Evolutionary conservation across 2,329 filamentous ascomycete species (phyloP).

Genomic region (Ramularia endophylla): DNA sequence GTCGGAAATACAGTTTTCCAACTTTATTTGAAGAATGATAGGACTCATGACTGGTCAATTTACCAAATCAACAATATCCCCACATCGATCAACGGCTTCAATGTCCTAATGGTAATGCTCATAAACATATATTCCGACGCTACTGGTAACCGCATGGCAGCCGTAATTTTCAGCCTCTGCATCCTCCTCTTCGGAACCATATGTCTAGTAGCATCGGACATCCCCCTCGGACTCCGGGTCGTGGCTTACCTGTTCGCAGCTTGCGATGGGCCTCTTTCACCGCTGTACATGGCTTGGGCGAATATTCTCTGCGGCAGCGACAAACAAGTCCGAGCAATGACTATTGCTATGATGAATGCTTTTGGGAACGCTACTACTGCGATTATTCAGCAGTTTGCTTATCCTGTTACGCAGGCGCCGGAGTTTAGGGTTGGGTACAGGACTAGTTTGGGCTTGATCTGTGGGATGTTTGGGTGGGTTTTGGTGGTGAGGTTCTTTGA

Average conservation of each 20-base stretch:
- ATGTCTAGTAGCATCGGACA: slow-evolving; percentile 12
- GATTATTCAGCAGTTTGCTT: slow-evolving; percentile 16
- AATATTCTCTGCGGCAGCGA: slow-evolving; percentile 32
- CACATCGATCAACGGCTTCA: slow-evolving; percentile 13
- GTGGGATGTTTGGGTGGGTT: slow-evolving; percentile 11
- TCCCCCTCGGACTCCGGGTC: slow-evolving; percentile 26
- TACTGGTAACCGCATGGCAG: slow-evolving; percentile 30
- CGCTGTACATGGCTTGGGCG: slow-evolving; percentile 34
- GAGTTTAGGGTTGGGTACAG: slow-evolving; percentile 9
- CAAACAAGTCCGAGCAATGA: slow-evolving; percentile 32
- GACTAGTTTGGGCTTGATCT: slow-evolving; percentile 11
- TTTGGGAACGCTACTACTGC: slow-evolving; percentile 23
- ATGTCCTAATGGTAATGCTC: slow-evolving; percentile 11
- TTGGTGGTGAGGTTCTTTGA: slow-evolving; percentile 12
- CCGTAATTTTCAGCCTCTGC: slow-evolving; percentile 29
- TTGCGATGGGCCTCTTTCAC: slow-evolving; percentile 32
- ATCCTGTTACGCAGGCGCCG: slow-evolving; percentile 10
- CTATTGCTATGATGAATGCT: slow-evolving; percentile 34
- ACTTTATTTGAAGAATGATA: slow-evolving; percentile 12
- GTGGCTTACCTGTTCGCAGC: slow-evolving; percentile 34
- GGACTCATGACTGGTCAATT: slow-evolving; percentile 8
- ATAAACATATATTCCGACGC: slow-evolving; percentile 25
- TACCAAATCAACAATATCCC: slow-evolving; percentile 16
- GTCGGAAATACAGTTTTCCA: slow-evolving; percentile 15
- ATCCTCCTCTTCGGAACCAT: slow-evolving; percentile 9